Conservation (phyloP, 2,329 filamentous ascomycete species). For the Calonectria multiphialidica region DNA sequence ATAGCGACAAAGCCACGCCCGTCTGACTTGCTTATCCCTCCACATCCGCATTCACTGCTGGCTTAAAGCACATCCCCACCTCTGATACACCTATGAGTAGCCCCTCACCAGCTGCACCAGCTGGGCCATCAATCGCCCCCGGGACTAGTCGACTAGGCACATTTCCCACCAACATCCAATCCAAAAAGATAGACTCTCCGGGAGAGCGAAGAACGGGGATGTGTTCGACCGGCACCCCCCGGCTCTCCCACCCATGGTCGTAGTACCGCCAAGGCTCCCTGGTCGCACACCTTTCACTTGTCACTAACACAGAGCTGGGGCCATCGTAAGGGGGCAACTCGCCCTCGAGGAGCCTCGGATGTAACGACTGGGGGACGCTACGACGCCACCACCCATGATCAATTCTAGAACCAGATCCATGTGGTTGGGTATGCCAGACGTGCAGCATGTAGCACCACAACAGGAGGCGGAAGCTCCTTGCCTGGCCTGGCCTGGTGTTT, state of each 20-base stretch:
- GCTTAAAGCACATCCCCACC: slow-evolving; percentile 19
- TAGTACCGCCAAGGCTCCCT: slow-evolving; percentile 9
- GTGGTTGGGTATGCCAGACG: slow-evolving; percentile 10
- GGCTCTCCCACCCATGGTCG: slow-evolving; percentile 3
- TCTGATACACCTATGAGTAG: slow-evolving; percentile 8
- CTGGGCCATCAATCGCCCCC: slow-evolving; percentile 1
- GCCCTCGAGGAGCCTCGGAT: slow-evolving; percentile 16
- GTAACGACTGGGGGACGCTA: slow-evolving; percentile 15
- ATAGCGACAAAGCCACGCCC: slow-evolving; percentile 24
- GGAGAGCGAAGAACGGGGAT: background rate
- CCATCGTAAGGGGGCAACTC: background rate
- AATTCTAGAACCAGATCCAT: slow-evolving; percentile 29
- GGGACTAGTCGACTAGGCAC: background rate
- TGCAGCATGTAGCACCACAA: slow-evolving; percentile 1
- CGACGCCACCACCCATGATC: slow-evolving; percentile 10
- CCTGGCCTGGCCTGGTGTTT: slow-evolving; percentile 1
- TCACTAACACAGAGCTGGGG: slow-evolving; percentile 11
- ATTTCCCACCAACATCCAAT: slow-evolving; percentile 8
- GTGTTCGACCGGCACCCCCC: slow-evolving; percentile 7
- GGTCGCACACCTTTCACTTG: slow-evolving; percentile 6
- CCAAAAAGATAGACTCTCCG: slow-evolving; percentile 12
- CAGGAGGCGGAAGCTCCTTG: slow-evolving; percentile 14
- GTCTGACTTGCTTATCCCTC: slow-evolving; percentile 20
- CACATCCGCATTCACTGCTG: background rate
- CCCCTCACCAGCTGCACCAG: background rate